These are phyloP conservation scores for Zopfochytrium polystomum DNA, from an alignment of 371 early-diverging fungal genomes.

Conservation along the genomic window DNA sequence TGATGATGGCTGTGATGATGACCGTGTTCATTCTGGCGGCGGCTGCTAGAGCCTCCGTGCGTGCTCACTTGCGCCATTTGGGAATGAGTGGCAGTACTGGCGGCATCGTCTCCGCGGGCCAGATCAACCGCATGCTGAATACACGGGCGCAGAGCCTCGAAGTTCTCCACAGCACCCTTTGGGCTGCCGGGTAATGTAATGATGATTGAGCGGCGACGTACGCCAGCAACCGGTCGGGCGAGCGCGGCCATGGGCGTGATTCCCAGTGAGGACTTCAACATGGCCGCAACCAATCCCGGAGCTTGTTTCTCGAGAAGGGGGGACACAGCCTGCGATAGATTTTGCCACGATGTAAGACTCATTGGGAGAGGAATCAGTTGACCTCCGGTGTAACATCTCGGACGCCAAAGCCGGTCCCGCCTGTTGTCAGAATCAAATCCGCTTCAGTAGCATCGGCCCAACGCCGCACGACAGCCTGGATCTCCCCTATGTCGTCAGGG, in stretches of 20 bases:
- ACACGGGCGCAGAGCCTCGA: slow-evolving; percentile 63
- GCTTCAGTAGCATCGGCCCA: slow-evolving; percentile 33
- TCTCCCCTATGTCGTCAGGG: slow-evolving; percentile 35
- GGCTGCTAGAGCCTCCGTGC: not conserved
- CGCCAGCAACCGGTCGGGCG: slow-evolving; percentile 77
- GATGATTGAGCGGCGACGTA: slow-evolving; percentile 64
- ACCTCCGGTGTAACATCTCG: slow-evolving; percentile 88
- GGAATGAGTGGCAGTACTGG: slow-evolving; percentile 44
- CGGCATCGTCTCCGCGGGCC: slow-evolving; percentile 50
- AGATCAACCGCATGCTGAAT: slow-evolving; percentile 83
- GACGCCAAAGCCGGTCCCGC: slow-evolving; percentile 90
- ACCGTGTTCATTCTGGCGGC: slow-evolving; percentile 6
- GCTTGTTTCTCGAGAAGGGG: slow-evolving; percentile 68
- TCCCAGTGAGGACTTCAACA: slow-evolving; percentile 65
- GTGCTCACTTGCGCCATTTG: slow-evolving; percentile 35
- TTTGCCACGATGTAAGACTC: not conserved
- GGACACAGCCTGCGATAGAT: slow-evolving; percentile 53
- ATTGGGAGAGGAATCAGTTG: too few species aligned
- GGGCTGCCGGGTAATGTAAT: slow-evolving; percentile 85
- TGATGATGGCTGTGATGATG: slow-evolving; percentile 33
- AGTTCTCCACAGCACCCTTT: slow-evolving; percentile 80
- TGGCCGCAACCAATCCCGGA: slow-evolving; percentile 71
- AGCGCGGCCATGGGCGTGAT: slow-evolving; percentile 88
- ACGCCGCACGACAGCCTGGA: slow-evolving; percentile 23
- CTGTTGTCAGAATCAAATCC: slow-evolving; percentile 77